Conservation (phyloP, 768 basidiomycete genomes). For the Lactarius indigo region DNA sequence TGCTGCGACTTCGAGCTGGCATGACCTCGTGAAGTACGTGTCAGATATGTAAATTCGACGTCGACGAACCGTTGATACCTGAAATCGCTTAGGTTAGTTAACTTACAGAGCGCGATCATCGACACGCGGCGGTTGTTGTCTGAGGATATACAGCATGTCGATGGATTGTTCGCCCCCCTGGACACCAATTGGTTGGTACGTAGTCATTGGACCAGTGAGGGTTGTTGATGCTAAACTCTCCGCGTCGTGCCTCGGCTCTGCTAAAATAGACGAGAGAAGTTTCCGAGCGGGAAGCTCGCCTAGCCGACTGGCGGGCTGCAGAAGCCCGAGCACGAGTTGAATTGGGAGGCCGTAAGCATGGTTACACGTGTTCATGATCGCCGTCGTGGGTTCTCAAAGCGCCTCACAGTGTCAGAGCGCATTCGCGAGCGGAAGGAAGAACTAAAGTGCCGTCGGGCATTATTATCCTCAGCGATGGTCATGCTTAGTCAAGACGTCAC, state of each 20-base stretch:
- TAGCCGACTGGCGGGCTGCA: constrained; percentile 38
- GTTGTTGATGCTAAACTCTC: background rate
- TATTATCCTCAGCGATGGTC: constrained; percentile 43
- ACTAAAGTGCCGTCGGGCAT: constrained; percentile 44
- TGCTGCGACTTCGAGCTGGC: constrained; percentile 54
- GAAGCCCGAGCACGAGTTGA: constrained; percentile 31
- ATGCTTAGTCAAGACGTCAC: constrained; percentile 35
- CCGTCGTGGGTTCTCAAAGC: constrained; percentile 14
- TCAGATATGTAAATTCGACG: constrained; percentile 7
- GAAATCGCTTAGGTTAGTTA: constrained; percentile 42
- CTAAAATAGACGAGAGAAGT: constrained; percentile 60
- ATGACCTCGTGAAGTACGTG: constrained; percentile 69
- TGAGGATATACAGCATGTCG: constrained; percentile 47
- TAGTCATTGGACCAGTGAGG: background rate
- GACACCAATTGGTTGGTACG: constrained; percentile 14
- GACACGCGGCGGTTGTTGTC: constrained; percentile 49
- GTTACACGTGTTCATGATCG: constrained; percentile 26
- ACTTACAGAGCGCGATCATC: constrained; percentile 48
- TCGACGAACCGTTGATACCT: background rate
- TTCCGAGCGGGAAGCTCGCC: constrained; percentile 56
- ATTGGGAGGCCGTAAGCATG: constrained; percentile 40
- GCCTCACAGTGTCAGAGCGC: constrained; percentile 38
- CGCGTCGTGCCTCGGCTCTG: constrained; percentile 25
- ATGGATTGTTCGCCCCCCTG: constrained; percentile 39
- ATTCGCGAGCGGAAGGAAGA: constrained; percentile 44